Evolutionary conservation across 352 stramenopile genomes (phyloP), one percentile per base, ranked within the genome.

Genomic region (Aphanomyces cochlioides): DNA sequence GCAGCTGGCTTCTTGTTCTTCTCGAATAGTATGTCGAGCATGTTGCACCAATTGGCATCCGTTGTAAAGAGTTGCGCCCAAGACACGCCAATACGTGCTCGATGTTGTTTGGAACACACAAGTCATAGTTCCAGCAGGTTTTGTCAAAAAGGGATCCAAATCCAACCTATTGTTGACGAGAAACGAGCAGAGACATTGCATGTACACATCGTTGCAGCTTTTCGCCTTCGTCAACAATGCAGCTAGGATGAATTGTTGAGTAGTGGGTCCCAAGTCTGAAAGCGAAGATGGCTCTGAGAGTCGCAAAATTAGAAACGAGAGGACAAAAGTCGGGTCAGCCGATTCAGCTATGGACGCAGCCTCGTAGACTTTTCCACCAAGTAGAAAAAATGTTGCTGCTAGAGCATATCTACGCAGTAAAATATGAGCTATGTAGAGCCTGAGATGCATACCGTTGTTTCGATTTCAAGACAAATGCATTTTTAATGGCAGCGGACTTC

Each of bases 401-500:
- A 96, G 73, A 56, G 83, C 34, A 57, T 69, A 64, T 39, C 64
- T 70, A 70, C 19, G 28, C 37, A 43, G 38, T 43, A 34, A 10
- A 7, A 58, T 41, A n/a, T 36, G 21, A 10, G 40, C n/a, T 19
- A 15, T 4, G 5, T 3, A 1, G 19, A n/a, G 43, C 15, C 3
- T 47, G 21, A 10, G 4, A 4, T 10, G 21, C 78, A 48, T 89
- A 94, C 13, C 86, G 85, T 21, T 90, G 84, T 69, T 96, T 95
- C 15, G 82, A 81, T 67, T 96, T 94, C 17, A 96, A 71, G 40
- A 93, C 87, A 66, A 91, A 96, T 0, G 89, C 89, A 56, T 96
- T 96, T 73, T 96, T 96, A n/a, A 95, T 85, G 13, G 89, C 88
- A 8, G 87, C 88, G 54, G 88, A 93, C 57, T 89, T 88, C 89